Base-by-base conservation (phyloP, 2,329 filamentous ascomycete species). In the Teratosphaeria pseudoeucalypti region DNA sequence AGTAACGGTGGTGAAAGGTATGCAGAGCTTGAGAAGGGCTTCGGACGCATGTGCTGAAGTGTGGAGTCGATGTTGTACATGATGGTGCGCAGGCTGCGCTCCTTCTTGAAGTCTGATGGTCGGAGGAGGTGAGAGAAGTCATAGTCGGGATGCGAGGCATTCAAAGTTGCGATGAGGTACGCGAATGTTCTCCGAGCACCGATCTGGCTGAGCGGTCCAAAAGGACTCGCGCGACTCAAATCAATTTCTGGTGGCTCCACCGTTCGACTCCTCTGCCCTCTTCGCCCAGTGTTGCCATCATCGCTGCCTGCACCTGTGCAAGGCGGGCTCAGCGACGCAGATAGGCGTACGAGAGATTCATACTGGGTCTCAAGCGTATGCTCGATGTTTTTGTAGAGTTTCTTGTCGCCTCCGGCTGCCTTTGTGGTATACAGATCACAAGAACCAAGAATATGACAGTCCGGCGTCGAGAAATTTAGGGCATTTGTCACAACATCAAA, bases 401-500 rank as follows among this genome's bases (percentile, higher is more conserved):
- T 97, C 82, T 96, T 96, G 74, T 99, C 94, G 64, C 87, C 87
- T 54, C 92, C 91, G 58, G 92, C 91, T 34, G 94, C 92, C 76
- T 99, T 99, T 29, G 92, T 96, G 10, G 92, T 97, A 79, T 96
- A 99, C 19, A 97, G 82, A 74, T 99, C 94, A 80, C 92, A 97
- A 65, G 90, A 89, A 68, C 94, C 94, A 32, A 91, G 87, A 62
- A 99, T 88, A 67, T 92, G 89, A 72, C 90, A 92, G 73, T 97
- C 92, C 57, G 89, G 85, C 0, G 92, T 96, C 70, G 94, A 90
- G 79, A 97, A 97, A 73, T 96, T 97, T 72, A 99, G 85, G 64
- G 92, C 89, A 77, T 88, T 88, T 62, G 91, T 92, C 66, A 97
- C 89, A 74, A 88, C 85, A 75, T 97, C 92, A 72, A 97, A 92